phyloP scores from a whole-genome alignment of 768 basidiomycete genomes.

The Mrakia gelida region DNA sequence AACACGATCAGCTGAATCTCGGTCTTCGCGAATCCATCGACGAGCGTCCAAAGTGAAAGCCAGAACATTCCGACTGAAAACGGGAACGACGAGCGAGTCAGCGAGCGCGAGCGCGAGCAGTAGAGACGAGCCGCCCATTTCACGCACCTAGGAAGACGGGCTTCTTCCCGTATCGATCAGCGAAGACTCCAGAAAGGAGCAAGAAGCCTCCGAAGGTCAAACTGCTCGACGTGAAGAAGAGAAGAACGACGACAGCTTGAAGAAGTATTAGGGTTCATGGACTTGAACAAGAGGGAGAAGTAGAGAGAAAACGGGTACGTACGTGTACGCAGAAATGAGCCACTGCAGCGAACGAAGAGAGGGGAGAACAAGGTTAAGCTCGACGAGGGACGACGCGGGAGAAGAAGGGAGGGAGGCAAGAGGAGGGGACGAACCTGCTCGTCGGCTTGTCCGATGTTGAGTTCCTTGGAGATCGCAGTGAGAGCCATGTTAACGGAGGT shows the following conservation, averaged over 20 bases:
- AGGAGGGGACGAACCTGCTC: not conserved
- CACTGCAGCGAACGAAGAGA: conserved; percentile 12
- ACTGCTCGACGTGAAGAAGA: not conserved
- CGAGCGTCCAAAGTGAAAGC: conserved; percentile 14
- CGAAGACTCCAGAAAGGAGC: conserved; percentile 32
- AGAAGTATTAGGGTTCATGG: too few relatives aligned
- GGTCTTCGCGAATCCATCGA: conserved; percentile 9
- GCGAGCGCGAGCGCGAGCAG: conserved; percentile 14
- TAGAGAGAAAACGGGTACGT: not conserved
- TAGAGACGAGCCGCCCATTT: too few relatives aligned
- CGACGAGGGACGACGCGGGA: not conserved
- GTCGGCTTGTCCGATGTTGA: conserved; percentile 30
- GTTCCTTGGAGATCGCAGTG: conserved; percentile 28
- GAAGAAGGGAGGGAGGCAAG: not conserved
- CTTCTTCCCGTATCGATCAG: conserved; percentile 35
- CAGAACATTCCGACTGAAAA: conserved; percentile 18
- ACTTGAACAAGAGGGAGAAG: not conserved
- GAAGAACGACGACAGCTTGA: not conserved
- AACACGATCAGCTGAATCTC: conserved; percentile 13
- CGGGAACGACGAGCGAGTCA: not conserved
- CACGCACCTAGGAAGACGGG: conserved; percentile 25
- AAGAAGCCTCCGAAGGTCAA: conserved; percentile 34
- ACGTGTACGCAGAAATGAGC: conserved; percentile 32
- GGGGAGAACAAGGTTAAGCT: too few relatives aligned
- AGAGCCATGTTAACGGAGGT: conserved; percentile 34